phyloP scores from a whole-genome alignment of 2,329 filamentous ascomycete genomes.

The Aaosphaeria pasadenensis region DNA sequence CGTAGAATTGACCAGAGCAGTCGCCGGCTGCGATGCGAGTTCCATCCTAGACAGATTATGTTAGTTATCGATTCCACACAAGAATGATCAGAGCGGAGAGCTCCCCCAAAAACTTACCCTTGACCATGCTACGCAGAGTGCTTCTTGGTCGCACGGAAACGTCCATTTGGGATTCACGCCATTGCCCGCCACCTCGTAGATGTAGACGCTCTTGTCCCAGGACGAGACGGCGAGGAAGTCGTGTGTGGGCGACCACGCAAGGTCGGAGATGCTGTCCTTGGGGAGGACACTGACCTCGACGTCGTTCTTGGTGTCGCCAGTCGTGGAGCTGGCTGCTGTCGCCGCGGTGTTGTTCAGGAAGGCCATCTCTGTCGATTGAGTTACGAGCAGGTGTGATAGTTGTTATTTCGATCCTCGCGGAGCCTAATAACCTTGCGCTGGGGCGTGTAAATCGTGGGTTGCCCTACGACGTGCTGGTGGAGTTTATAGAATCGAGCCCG shows the following conservation, averaged over 20 bases:
- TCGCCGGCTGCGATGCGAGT: slow-evolving; percentile 83
- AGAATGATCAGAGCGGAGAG: neutral
- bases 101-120: slow-evolving; percentile 26
- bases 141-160: slow-evolving; percentile 82
- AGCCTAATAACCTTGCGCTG: too few relatives aligned
- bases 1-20: slow-evolving; percentile 85
- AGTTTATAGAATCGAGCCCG: too few relatives aligned
- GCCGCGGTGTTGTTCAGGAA: slow-evolving; percentile 33
- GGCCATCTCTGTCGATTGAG: neutral
- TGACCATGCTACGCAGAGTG: slow-evolving; percentile 82
- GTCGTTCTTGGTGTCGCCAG: slow-evolving; percentile 89
- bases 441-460: too few relatives aligned
- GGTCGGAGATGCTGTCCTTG: slow-evolving; percentile 83
- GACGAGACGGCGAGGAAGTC: slow-evolving; percentile 88
- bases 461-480: too few relatives aligned
- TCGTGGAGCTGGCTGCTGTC: slow-evolving; percentile 63
- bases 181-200: slow-evolving; percentile 82
- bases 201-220: slow-evolving; percentile 97
- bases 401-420: too few relatives aligned
- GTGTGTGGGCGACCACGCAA: slow-evolving; percentile 72
- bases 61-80: slow-evolving; percentile 8
- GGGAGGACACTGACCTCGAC: slow-evolving; percentile 75
- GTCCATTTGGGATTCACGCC: slow-evolving; percentile 80
- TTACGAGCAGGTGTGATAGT: neutral
- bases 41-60: slow-evolving; percentile 64